Base-by-base conservation (phyloP, 2,329 filamentous ascomycete species). In the Elsinoe perseae region DNA sequence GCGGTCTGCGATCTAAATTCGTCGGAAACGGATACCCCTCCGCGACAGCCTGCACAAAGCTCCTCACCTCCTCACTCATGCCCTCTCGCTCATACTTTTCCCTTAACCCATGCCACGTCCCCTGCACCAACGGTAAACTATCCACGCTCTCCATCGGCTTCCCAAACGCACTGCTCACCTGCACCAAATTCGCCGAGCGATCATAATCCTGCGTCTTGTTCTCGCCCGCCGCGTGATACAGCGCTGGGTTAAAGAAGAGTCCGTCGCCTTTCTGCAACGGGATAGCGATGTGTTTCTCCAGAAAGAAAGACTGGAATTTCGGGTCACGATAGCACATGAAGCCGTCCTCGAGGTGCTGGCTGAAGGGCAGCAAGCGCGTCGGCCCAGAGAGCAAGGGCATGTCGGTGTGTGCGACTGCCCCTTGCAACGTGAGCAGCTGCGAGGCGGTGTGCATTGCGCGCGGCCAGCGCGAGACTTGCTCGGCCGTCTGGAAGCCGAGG, bases 81-180 rank as follows among this genome's bases (percentile, higher is more conserved):
- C 75, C 73, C 20, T 74, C 61, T 4, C 57, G 53, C 25, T 64
- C 61, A 58, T 71, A 71, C 57, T 68, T 64, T 6, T 59, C 58
- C 30, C 42, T 57, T 38, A 80, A 30, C 1, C 63, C 54, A 4
- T 73, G 69, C 75, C 77, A 82, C 1, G 69, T 74, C 20, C 54
- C 65, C 43, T 75, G 72, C 2, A 81, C 65, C 21, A 81, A 61
- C 2, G 76, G 74, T 10, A 78, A 54, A 0, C 74, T 70, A 61
- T 85, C 79, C 8, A 85, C 72, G 0, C 64, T 75, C 69, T 85
- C 82, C 81, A 85, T 86, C 0, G 81, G 72, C 63, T 82, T 83
- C 0, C 81, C 82, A 62, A 85, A 81, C 0, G 81, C 80, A 58
- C 76, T 79, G 60, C 78, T 82, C 27, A 84, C 74, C 66, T 85